These are phyloP conservation scores for Circinella minor DNA, from an alignment of 371 early-diverging fungal genomes.

Conservation along the genomic window DNA sequence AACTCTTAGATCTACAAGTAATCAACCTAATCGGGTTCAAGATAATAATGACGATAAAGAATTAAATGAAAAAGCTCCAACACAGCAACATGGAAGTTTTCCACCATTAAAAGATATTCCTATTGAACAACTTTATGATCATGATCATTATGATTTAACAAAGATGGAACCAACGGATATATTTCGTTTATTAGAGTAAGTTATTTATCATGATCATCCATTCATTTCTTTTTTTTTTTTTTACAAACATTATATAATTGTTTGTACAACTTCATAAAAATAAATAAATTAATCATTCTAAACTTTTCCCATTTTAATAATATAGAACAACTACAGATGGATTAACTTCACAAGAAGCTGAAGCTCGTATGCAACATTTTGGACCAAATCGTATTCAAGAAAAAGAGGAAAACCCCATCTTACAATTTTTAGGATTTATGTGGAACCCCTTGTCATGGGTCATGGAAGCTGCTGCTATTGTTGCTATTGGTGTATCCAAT, in stretches of 20 bases:
- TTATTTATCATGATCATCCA: background rate
- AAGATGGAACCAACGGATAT: constrained; percentile 77
- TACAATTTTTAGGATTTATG: constrained; percentile 89
- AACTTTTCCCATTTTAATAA: background rate
- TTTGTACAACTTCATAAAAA: too few species aligned
- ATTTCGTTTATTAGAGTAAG: constrained; percentile 67
- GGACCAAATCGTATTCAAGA: constrained; percentile 72
- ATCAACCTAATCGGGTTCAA: background rate
- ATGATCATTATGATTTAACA: constrained; percentile 78
- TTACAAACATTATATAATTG: constrained; percentile 18
- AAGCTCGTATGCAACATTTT: constrained; percentile 65
- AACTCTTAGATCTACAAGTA: background rate
- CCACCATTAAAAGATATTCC: constrained; percentile 27
- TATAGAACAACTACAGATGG: constrained; percentile 62
- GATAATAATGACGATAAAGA: background rate
- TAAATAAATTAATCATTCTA: too few species aligned
- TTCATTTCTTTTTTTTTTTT: too few species aligned
- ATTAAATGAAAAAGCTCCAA: background rate
- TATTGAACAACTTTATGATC: constrained; percentile 75
- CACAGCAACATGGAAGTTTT: background rate
- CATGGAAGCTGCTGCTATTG: constrained; percentile 79
- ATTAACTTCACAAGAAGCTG: constrained; percentile 68
- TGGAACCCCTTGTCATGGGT: constrained; percentile 85
- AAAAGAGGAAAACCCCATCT: constrained; percentile 77
- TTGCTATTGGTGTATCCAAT: constrained; percentile 75